Base-by-base conservation (phyloP, 805 yeast genomes). In the Tetrapisispora namnaoensis region DNA sequence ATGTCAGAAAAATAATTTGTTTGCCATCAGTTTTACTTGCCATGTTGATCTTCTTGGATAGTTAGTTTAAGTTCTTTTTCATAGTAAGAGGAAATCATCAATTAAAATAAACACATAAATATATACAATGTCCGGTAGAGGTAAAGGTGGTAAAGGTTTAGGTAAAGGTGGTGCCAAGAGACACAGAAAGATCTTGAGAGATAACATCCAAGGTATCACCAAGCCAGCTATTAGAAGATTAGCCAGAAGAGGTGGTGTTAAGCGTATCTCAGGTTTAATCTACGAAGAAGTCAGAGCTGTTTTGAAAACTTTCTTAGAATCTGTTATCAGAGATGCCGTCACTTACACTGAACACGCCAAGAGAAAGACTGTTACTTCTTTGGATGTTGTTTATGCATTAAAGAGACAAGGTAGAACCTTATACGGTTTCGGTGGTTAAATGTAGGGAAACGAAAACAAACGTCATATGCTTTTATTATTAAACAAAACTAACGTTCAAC, bases 81-180 rank as follows among this genome's bases (percentile, higher is more conserved):
- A n/a, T n/a, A n/a, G n/a, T n/a, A n/a, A n/a, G n/a, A n/a, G n/a
- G n/a, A n/a, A n/a, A n/a, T n/a, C n/a, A n/a, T n/a, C 43, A 40
- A 40, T 27, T 32, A 28, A 48, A 39, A 35, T 44, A 28, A 50
- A 28, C 24, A 43, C 34, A 24, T 24, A 24, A 24, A 24, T 24
- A 24, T 24, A 24, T 40, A 51, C 10, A 53, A 88, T 89, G 96
- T 87, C 96, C 73, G 96, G 98, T 73, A 90, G 97, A 82, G 98
- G 98, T 70, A 91, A 91, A 87, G 98, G 98, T 71, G 98, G 98
- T 70, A 91, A 91, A 86, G 98, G 98, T 77, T 82, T 91, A 66
- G 98, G 98, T 70, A 91, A 91, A 79, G 97, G 97, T 77, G 98
- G 98, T 79, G 97, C 98, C 67, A 90, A 90, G 83, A 88, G 98